These are phyloP conservation scores for Ophiosphaerella korrae DNA, from an alignment of 2,329 filamentous ascomycete genomes.

Conservation along the genomic window DNA sequence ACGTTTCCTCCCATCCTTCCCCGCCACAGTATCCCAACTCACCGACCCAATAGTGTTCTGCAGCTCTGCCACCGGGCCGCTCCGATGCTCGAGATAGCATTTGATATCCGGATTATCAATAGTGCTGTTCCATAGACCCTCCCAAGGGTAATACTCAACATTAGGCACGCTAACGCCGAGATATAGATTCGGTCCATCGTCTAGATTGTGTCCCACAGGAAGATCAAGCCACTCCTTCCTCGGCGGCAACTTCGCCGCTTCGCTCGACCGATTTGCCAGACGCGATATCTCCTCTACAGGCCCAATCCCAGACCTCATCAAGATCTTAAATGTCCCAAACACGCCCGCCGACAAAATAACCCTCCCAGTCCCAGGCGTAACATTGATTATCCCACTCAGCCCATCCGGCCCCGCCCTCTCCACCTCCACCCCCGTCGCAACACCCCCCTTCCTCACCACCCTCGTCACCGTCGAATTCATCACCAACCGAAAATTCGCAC, in stretches of 20 bases:
- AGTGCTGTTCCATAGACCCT: constrained; percentile 57
- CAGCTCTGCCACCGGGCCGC: constrained; percentile 64
- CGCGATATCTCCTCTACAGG: constrained; percentile 50
- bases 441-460: constrained; percentile 63
- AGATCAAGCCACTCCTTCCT: constrained; percentile 50
- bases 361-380: constrained; percentile 62
- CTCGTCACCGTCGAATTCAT: constrained; percentile 66
- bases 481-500: constrained; percentile 67
- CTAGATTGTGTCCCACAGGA: constrained; percentile 51
- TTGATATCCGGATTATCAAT: constrained; percentile 38
- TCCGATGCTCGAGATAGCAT: constrained; percentile 45
- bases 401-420: constrained; percentile 46
- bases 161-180: constrained; percentile 8
- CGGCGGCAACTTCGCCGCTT: constrained; percentile 45
- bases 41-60: constrained; percentile 66
- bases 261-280: constrained; percentile 44
- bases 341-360: constrained; percentile 69
- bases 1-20: constrained; percentile 60
- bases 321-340: constrained; percentile 67
- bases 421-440: constrained; percentile 67
- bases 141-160: constrained; percentile 64
- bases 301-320: constrained; percentile 69
- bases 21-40: constrained; percentile 61
- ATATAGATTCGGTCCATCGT: constrained; percentile 37
- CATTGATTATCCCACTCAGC: constrained; percentile 60